phyloP scores from a whole-genome alignment of 108 stramenopile species.

The Cyclotella baltica region DNA sequence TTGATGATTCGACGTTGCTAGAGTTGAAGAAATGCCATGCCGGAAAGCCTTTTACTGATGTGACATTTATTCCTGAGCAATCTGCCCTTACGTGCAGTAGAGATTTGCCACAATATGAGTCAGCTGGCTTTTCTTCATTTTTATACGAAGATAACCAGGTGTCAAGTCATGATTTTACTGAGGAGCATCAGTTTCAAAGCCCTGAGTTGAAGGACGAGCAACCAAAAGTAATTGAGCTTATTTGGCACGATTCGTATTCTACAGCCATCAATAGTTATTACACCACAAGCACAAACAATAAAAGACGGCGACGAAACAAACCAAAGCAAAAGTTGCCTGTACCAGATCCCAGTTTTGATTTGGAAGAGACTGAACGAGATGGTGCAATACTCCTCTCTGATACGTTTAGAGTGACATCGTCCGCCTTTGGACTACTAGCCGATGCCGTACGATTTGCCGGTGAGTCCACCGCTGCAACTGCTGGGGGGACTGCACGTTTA shows the following conservation, averaged over 20 bases:
- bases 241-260: conserved; percentile 44
- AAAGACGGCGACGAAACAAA: not conserved
- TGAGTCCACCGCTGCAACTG: conserved; percentile 54
- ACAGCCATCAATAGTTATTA: conserved; percentile 20
- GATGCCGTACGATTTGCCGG: conserved; percentile 53
- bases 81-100: not conserved
- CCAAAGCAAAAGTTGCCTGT: not conserved
- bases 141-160: not conserved
- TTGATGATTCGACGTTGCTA: conserved; percentile 17
- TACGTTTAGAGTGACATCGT: conserved; percentile 53
- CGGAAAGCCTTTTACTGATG: conserved; percentile 19
- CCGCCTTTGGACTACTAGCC: conserved; percentile 50
- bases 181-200: not conserved
- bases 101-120: conserved; percentile 4
- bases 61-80: not conserved
- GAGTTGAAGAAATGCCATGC: conserved; percentile 40
- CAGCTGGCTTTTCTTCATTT: not conserved
- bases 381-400: conserved; percentile 52
- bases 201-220: not conserved
- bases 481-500: conserved; percentile 50
- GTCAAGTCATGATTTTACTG: conserved; percentile 5
- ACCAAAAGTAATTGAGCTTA: conserved; percentile 37
- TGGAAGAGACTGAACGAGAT: conserved; percentile 44
- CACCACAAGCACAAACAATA: not conserved
- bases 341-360: conserved; percentile 2